Conservation (phyloP, 192 early-diverging fungal genomes). For the Radiomyces spectabilis region DNA sequence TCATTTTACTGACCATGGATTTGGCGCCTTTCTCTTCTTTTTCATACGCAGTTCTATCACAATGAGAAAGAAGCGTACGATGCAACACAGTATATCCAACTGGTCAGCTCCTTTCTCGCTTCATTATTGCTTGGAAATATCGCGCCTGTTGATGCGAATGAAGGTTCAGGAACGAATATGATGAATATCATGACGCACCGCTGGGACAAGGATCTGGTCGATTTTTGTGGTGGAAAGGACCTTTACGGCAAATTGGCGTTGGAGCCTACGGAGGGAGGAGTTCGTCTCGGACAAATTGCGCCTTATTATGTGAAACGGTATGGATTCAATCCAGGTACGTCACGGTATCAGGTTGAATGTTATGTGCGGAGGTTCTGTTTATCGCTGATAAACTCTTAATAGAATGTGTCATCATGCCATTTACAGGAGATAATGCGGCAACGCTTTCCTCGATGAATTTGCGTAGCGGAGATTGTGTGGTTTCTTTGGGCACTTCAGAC, state of each 20-base stretch:
- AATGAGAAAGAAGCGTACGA: conserved; percentile 25
- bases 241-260: conserved; percentile 40
- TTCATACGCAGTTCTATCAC: conserved; percentile 31
- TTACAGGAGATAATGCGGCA: conserved; percentile 79
- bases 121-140: conserved; percentile 51
- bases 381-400: background rate
- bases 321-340: conserved; percentile 52
- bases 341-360: no score
- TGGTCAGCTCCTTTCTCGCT: conserved; percentile 68
- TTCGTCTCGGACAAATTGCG: conserved; percentile 38
- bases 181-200: conserved; percentile 50
- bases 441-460: conserved; percentile 52
- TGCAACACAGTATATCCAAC: conserved; percentile 51
- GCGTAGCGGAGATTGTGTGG: conserved; percentile 43
- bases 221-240: conserved; percentile 24
- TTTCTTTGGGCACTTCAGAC: conserved; percentile 79
- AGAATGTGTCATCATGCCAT: conserved; percentile 54
- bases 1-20: background rate
- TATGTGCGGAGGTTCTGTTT: no score
- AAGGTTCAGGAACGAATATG: conserved; percentile 80
- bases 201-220: conserved; percentile 45
- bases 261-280: conserved; percentile 29
- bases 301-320: conserved; percentile 59
- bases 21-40: conserved; percentile 1
- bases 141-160: conserved; percentile 58